These are phyloP conservation scores for Gossypium rotundifolium DNA, from an alignment of 345 rosid genomes.

Conservation along the genomic window DNA sequence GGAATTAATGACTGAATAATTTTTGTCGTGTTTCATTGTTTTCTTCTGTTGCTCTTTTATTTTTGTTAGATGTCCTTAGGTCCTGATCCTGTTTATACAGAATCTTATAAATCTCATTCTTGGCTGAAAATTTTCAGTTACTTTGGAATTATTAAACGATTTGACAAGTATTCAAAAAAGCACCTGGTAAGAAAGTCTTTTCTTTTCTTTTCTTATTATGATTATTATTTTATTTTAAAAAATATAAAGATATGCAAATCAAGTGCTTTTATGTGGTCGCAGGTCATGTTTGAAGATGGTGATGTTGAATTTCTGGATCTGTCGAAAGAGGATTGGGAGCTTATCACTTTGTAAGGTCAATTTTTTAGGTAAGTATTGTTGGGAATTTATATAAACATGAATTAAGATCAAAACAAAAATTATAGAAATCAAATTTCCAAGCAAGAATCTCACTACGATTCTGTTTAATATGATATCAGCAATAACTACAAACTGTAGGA, in stretches of 20 bases:
- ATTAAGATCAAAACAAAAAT: neutral
- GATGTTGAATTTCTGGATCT: constrained; percentile 47
- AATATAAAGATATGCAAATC: neutral
- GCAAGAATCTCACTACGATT: neutral
- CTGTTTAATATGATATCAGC: neutral
- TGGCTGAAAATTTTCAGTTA: constrained; percentile 34
- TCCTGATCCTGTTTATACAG: neutral
- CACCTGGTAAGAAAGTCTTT: constrained; percentile 47
- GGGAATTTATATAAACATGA: neutral
- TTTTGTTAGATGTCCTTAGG: neutral
- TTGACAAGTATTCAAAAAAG: constrained; percentile 50
- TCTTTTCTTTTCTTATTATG: neutral
- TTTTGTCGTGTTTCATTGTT: neutral
- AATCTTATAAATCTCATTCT: neutral
- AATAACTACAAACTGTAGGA: neutral
- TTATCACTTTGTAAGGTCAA: constrained; percentile 30
- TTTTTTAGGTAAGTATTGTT: neutral
- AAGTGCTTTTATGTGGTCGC: constrained; percentile 12
- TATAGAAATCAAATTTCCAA: neutral
- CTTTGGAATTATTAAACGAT: constrained; percentile 62
- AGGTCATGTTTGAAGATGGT: constrained; percentile 87
- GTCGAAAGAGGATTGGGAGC: constrained; percentile 68
- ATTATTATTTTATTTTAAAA: neutral
- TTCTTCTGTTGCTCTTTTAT: neutral
- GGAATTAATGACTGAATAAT: neutral